These are phyloP conservation scores for Cercospora berteroae DNA, from an alignment of 2,329 filamentous ascomycete species.

Conservation along the genomic window DNA sequence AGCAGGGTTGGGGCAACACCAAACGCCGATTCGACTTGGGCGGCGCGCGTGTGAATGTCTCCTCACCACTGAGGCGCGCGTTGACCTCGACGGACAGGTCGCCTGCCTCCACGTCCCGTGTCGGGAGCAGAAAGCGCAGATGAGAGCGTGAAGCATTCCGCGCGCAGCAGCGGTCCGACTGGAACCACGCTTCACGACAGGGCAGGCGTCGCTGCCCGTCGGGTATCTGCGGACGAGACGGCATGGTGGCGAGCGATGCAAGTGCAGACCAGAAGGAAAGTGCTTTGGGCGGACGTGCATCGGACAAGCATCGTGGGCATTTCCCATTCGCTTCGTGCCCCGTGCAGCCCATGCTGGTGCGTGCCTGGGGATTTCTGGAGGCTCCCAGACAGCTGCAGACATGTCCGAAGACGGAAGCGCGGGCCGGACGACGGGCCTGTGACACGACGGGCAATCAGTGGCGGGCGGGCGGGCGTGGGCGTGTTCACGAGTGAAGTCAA, in stretches of 20 bases:
- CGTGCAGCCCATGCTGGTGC: conserved; percentile 7
- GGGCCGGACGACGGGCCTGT: conserved; percentile 11
- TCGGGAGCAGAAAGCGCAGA: neutral
- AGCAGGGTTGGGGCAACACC: conserved; percentile 12
- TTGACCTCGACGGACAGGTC: conserved; percentile 8
- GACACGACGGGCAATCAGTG: conserved; percentile 9
- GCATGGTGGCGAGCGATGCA: conserved; percentile 16
- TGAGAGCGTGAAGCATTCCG: conserved; percentile 12
- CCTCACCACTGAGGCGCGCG: conserved; percentile 8
- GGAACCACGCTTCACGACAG: conserved; percentile 26
- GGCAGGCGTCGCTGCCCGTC: conserved; percentile 12
- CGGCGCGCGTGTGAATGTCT: neutral
- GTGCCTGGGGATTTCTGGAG: conserved; percentile 18
- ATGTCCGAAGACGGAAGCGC: conserved; percentile 13
- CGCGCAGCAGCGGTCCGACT: conserved; percentile 17
- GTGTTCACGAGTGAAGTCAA: conserved; percentile 4
- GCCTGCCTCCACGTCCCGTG: conserved; percentile 5
- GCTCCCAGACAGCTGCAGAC: conserved; percentile 10
- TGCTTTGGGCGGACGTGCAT: conserved; percentile 15
- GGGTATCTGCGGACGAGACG: conserved; percentile 7
- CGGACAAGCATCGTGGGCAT: neutral
- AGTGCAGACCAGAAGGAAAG: conserved; percentile 7
- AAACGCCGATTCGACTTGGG: conserved; percentile 4
- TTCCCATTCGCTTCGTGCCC: conserved; percentile 14
- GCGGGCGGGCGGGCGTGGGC: neutral